Evolutionary conservation across 768 basidiomycete species (phyloP), one percentile per base, ranked within the genome.

Genomic region (Pisolithus albus): DNA sequence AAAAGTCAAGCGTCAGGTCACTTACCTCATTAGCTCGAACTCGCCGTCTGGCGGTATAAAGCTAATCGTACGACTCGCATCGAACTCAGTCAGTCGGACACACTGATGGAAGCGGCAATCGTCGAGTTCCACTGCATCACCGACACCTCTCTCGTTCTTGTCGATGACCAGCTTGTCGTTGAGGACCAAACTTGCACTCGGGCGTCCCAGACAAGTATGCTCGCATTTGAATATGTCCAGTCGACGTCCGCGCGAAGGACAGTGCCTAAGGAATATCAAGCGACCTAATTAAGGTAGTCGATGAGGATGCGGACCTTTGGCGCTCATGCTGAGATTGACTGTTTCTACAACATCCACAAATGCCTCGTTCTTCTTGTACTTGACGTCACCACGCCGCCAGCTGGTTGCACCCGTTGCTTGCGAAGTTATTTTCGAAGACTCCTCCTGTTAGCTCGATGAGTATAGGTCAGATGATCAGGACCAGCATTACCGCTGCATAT

Each of bases 21-120:
- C 84, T 58, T 49, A 88, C 92, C 83, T 80, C 96, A 99, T 98
- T 37, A 99, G 76, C 68, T 99, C 96, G 59, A 99, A 99, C 67
- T 99, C 96, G 24, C 96, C 96, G 62, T 99, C 96, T 3, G 96
- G 96, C 1, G 96, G 96, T 34, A 98, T 85, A 70, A 98, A 98
- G 61, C 88, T 93, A 70, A 99, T 98, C 1, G 91, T 92, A 41
- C 96, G 80, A 50, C 82, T 86, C 5, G 90, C 84, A 65, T 98
- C 94, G 62, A 98, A 99, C 68, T 94, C 93, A 56, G 90, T 85
- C 40, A 99, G 72, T 52, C 93, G 81, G 21, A 99, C 96, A 65
- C 96, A 99, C 68, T 99, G 96, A 60, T 99, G 96, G 76, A 98
- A 98, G 52, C 90, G 88, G 68, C 95, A 98, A 65, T 99, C 96